These are phyloP conservation scores for Helotiales sp. DNA, from an alignment of 2,329 filamentous ascomycete species.

Conservation along the genomic window DNA sequence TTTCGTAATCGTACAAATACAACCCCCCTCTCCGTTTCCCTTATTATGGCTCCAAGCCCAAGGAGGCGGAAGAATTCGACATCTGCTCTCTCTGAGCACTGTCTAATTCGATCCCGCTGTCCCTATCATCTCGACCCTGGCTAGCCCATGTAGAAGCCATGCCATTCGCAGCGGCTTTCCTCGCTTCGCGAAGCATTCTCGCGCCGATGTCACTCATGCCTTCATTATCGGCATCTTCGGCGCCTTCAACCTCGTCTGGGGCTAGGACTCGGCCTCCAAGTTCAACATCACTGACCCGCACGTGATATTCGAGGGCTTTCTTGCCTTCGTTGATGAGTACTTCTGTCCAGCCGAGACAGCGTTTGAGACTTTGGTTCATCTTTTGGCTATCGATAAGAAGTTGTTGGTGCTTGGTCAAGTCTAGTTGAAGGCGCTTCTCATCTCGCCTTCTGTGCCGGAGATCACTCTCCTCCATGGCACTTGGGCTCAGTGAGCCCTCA, in stretches of 20 bases:
- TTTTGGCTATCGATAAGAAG: conserved; percentile 88
- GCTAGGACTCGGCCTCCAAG: conserved; percentile 80
- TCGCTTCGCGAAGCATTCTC: conserved; percentile 38
- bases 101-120: conserved; percentile 40
- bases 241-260: conserved; percentile 64
- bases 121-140: conserved; percentile 37
- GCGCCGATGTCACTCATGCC: conserved; percentile 40
- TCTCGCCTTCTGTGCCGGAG: conserved; percentile 70
- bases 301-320: conserved; percentile 83
- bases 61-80: background rate
- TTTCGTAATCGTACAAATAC: conserved; percentile 1
- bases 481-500: conserved; percentile 45
- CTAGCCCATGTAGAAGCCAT: conserved; percentile 34
- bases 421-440: conserved; percentile 80
- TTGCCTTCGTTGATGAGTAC: conserved; percentile 86
- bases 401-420: conserved; percentile 87
- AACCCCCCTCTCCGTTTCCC: background rate
- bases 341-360: conserved; percentile 89
- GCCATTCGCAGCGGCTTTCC: conserved; percentile 31
- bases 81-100: conserved; percentile 24
- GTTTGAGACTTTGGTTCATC: conserved; percentile 91
- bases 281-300: conserved; percentile 78
- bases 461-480: conserved; percentile 50
- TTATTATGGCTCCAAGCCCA: conserved; percentile 7
- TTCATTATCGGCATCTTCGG: conserved; percentile 35